Evolutionary conservation across 352 stramenopile genomes (phyloP).

Genomic region (Phytopythium sindhum): DNA sequence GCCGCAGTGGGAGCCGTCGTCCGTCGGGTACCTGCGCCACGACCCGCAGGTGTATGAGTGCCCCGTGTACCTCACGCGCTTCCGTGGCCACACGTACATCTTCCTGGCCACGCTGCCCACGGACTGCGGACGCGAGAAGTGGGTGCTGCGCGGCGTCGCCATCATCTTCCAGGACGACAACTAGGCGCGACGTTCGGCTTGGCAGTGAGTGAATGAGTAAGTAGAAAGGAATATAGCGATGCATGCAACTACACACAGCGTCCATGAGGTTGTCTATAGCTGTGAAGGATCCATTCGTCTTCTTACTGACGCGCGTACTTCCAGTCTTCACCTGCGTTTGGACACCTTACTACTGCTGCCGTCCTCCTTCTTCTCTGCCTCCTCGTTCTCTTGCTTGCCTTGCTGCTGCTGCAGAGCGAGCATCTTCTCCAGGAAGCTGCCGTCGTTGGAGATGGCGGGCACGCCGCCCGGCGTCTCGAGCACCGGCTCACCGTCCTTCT

Average conservation of each 20-base stretch:
- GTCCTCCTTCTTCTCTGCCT: conserved; percentile 4
- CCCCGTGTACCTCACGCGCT: conserved; percentile 96
- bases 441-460: conserved; percentile 75
- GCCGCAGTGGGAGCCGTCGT: conserved; percentile 91
- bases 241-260: neutral
- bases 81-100: conserved; percentile 95
- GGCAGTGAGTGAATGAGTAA: neutral
- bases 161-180: conserved; percentile 96
- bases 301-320: neutral
- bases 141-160: conserved; percentile 92
- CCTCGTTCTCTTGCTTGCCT: conserved; percentile 16
- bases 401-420: conserved; percentile 36
- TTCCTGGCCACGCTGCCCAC: conserved; percentile 95
- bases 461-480: conserved; percentile 69
- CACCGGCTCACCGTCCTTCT: conserved; percentile 12
- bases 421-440: conserved; percentile 76
- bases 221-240: neutral
- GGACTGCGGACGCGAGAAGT: conserved; percentile 89
- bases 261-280: too few relatives aligned
- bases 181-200: conserved; percentile 28
- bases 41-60: conserved; percentile 93
- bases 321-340: neutral
- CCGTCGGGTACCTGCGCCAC: conserved; percentile 94
- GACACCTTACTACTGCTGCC: neutral
- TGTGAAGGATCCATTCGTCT: too few relatives aligned